A percentile compares a stretch with the other conserved stretches of the same genome.
Evolutionary conservation across 257 asterid genomes (phyloP).

Genomic region (Solanum lycopersicoides): DNA sequence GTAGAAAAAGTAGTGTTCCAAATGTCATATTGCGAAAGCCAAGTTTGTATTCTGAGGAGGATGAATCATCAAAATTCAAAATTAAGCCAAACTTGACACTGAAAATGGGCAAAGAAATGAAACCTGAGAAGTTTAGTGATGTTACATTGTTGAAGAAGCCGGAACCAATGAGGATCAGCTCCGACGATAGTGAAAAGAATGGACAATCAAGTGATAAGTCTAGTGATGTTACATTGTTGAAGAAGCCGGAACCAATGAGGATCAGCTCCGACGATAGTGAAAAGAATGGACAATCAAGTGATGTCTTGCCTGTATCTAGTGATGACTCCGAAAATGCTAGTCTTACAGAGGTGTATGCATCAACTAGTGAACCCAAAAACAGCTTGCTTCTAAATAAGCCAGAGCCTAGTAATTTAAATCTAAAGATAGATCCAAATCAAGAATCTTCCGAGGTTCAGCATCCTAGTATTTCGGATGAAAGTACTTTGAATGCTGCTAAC

Average conservation of each 20-base stretch:
- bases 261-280: constrained; percentile 11
- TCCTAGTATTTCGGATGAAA: constrained; percentile 2
- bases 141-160: constrained; percentile 76
- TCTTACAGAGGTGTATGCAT: neutral
- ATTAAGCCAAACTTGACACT: constrained; percentile 65
- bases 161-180: constrained; percentile 19
- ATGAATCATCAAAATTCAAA: constrained; percentile 39
- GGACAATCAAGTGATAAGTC: constrained; percentile 3
- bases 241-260: constrained; percentile 53
- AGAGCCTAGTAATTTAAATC: constrained; percentile 17
- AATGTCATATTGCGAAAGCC: constrained; percentile 83
- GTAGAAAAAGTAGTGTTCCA: constrained; percentile 47
- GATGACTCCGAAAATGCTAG: constrained; percentile 10
- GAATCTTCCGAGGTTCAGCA: constrained; percentile 18
- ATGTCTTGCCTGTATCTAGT: constrained; percentile 5
- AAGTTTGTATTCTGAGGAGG: constrained; percentile 28
- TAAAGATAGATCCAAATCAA: constrained; percentile 23
- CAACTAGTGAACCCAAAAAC: constrained; percentile 10
- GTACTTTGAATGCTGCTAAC: constrained; percentile 5
- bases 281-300: constrained; percentile 14
- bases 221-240: constrained; percentile 60
- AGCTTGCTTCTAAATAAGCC: constrained; percentile 33
- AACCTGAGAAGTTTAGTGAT: constrained; percentile 59
- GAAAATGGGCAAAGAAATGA: constrained; percentile 52
- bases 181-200: constrained; percentile 19